A percentile compares a stretch with the other conserved stretches of the same genome.
phyloP scores from a whole-genome alignment of 768 basidiomycete genomes.

The Suillus ampliporus region DNA sequence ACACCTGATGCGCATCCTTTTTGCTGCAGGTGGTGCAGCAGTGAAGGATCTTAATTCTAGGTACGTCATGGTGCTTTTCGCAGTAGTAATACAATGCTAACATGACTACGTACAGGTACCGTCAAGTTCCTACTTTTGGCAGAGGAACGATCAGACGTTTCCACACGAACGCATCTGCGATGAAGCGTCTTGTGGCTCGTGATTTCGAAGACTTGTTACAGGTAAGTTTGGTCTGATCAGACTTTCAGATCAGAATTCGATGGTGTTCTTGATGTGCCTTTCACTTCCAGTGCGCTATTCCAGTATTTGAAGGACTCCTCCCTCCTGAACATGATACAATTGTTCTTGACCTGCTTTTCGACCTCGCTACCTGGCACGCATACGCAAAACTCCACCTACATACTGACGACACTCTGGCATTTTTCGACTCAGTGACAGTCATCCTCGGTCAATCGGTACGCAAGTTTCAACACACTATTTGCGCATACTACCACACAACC shows the following conservation, averaged over 20 bases:
- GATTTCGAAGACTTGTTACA: slow-evolving; percentile 49
- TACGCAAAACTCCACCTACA: slow-evolving; percentile 41
- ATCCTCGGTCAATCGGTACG: slow-evolving; percentile 28
- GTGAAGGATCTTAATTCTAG: slow-evolving; percentile 22
- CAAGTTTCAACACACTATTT: slow-evolving; percentile 27
- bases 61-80: slow-evolving; percentile 10
- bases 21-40: slow-evolving; percentile 8
- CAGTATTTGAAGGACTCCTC: slow-evolving; percentile 45
- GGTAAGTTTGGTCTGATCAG: slow-evolving; percentile 16
- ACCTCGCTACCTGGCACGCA: slow-evolving; percentile 40
- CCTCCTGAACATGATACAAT: slow-evolving; percentile 26
- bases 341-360: slow-evolving; percentile 33
- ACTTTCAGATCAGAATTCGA: neutral
- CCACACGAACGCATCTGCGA: slow-evolving; percentile 36
- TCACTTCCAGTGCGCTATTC: slow-evolving; percentile 37
- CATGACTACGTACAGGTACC: slow-evolving; percentile 29
- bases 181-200: slow-evolving; percentile 41
- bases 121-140: slow-evolving; percentile 39
- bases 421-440: slow-evolving; percentile 27
- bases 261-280: neutral
- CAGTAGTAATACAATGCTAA: too few relatives aligned
- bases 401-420: slow-evolving; percentile 24
- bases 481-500: slow-evolving; percentile 28
- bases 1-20: slow-evolving; percentile 30
- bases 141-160: slow-evolving; percentile 38